These are phyloP conservation scores for Lasiosphaeria ovina DNA, from an alignment of 495 filamentous ascomycete genomes.

Conservation along the genomic window DNA sequence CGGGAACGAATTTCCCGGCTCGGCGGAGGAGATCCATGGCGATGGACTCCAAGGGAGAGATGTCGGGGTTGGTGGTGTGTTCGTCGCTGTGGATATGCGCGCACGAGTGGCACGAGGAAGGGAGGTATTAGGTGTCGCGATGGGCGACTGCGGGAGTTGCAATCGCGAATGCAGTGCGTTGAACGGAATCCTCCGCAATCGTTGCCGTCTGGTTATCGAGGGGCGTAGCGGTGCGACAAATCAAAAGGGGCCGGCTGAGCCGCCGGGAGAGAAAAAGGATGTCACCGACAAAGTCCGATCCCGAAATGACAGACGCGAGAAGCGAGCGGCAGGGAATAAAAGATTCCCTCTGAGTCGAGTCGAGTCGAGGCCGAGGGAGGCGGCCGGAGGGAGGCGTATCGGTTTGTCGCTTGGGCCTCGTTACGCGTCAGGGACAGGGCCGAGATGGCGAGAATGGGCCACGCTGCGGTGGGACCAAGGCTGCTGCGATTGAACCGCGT, in stretches of 20 bases:
- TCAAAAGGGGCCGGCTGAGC: background rate
- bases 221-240: too few relatives aligned
- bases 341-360: constrained; percentile 14
- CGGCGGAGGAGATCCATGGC: constrained; percentile 57
- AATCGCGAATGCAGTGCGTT: too few relatives aligned
- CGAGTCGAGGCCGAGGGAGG: too few relatives aligned
- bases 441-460: background rate
- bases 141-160: too few relatives aligned
- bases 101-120: background rate
- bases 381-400: too few relatives aligned
- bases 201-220: too few relatives aligned
- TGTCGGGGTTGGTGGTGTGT: background rate
- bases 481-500: constrained; percentile 1
- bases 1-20: constrained; percentile 48
- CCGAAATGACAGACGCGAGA: constrained; percentile 12
- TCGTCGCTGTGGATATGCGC: too few relatives aligned
- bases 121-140: background rate
- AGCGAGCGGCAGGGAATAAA: constrained; percentile 27
- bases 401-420: background rate
- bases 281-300: background rate
- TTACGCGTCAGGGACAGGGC: background rate
- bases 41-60: constrained; percentile 26
- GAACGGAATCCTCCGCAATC: too few relatives aligned
- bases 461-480: background rate
- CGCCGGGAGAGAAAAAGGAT: background rate